Evolutionary conservation across 805 yeast genomes (phyloP).

Genomic region (Ogataea paraovalis): DNA sequence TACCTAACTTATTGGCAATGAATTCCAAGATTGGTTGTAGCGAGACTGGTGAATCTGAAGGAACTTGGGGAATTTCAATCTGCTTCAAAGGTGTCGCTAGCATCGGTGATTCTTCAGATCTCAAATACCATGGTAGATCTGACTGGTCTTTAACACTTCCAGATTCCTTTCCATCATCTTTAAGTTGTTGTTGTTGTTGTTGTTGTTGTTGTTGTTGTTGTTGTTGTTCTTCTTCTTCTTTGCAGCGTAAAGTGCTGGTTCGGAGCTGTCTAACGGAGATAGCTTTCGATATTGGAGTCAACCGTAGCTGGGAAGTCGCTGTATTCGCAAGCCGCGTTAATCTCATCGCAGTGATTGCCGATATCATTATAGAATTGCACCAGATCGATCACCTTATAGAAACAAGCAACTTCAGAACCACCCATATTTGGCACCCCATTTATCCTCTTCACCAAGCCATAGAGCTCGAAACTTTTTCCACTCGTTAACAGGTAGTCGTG

Average conservation of each 20-base stretch:
- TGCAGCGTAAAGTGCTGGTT: too few relatives aligned
- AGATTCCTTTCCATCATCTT: neutral
- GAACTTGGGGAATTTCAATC: slow-evolving; percentile 51
- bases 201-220: neutral
- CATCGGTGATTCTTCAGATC: slow-evolving; percentile 29
- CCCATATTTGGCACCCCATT: too few relatives aligned
- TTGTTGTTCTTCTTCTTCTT: neutral
- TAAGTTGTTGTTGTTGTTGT: neutral
- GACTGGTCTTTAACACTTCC: neutral
- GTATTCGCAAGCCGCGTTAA: too few relatives aligned
- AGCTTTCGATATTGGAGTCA: too few relatives aligned
- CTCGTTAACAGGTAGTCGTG: too few relatives aligned
- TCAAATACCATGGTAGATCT: slow-evolving; percentile 32
- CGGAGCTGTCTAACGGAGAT: neutral
- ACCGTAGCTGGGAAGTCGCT: too few relatives aligned
- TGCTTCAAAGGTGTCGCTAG: slow-evolving; percentile 20
- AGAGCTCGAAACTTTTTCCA: too few relatives aligned
- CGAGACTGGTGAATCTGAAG: slow-evolving; percentile 52
- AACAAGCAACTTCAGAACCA: too few relatives aligned
- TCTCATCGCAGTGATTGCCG: too few relatives aligned
- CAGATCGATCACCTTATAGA: too few relatives aligned
- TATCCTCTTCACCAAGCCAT: too few relatives aligned
- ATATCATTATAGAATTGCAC: too few relatives aligned
- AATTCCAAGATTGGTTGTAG: slow-evolving; percentile 42
- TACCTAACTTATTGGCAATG: slow-evolving; percentile 59